Evolutionary conservation across 768 basidiomycete genomes (phyloP), one percentile per base, ranked within the genome.

Genomic region (Termitomyces sp.): DNA sequence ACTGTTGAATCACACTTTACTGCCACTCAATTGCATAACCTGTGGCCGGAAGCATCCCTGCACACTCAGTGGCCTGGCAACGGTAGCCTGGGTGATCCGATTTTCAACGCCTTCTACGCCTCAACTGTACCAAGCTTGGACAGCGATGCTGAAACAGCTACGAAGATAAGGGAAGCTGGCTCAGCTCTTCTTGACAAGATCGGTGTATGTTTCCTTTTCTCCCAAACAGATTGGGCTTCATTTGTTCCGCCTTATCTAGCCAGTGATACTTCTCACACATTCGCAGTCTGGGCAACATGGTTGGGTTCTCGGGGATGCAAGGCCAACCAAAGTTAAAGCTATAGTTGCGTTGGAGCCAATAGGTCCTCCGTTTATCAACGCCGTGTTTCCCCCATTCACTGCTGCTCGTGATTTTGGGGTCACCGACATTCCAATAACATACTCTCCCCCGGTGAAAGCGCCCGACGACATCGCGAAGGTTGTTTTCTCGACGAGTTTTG

Each of bases 11-110:
- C 76, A n/a, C 72, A 68, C 18, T 77, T 80, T 48, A 81, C 80
- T 7, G 78, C 78, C 30, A 72, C 78, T 2, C 67, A 73, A 61
- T 56, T 62, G 2, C 73, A 72, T 61, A 65, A 71, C 18, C 67
- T 80, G 36, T 82, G 81, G 81, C 76, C 80, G 0, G 73, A 79
- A 63, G 77, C 80, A 4, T 59, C 62, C 2, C 64, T 79, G 46
- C 79, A 80, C 50, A 82, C 78, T 0, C 80, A 82, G 58, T 82
- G 82, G 82, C 80, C 79, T 3, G 82, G 82, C 18, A 77, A 74
- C 53, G 82, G 82, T n/a, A 74, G 68, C 50, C 64, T 69, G 32
- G 79, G 80, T 4, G 82, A 83, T 54, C 63, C 73, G 0, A 64
- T 66, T 10, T 83, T 82, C 55, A 75, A 82, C 49, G 67, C 68